Conservation (phyloP, 169 alveolate species). For the Plasmodium coatneyi region DNA sequence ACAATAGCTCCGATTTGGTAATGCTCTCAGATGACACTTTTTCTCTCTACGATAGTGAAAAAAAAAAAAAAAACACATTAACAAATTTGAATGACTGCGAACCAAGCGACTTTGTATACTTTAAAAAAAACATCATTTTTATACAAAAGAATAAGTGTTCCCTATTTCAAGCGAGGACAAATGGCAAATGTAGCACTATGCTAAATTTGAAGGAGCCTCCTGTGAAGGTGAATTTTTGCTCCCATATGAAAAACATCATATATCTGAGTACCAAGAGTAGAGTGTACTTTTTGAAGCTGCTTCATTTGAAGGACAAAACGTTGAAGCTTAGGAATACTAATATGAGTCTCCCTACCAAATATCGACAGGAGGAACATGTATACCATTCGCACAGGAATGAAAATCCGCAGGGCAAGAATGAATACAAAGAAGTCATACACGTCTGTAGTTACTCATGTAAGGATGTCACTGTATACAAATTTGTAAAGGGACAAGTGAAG, state of each 20-base stretch:
- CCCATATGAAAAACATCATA: slow-evolving; percentile 19
- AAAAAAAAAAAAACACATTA: slow-evolving; percentile 23
- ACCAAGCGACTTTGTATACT: slow-evolving; percentile 62
- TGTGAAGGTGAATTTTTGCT: slow-evolving; percentile 52
- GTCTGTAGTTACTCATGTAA: slow-evolving; percentile 52
- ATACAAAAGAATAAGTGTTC: slow-evolving; percentile 34
- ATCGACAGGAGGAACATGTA: slow-evolving; percentile 24
- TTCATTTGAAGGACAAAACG: slow-evolving; percentile 42
- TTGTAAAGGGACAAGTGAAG: slow-evolving; percentile 47
- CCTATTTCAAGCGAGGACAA: slow-evolving; percentile 18
- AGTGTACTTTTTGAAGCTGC: slow-evolving; percentile 47
- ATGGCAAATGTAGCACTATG: slow-evolving; percentile 40
- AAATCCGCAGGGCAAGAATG: not conserved
- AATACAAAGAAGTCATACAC: slow-evolving; percentile 60
- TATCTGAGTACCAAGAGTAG: slow-evolving; percentile 35
- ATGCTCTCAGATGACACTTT: slow-evolving; percentile 42
- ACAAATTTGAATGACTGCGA: slow-evolving; percentile 33
- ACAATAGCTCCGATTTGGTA: not conserved
- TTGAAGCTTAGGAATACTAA: slow-evolving; percentile 41
- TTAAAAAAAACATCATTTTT: slow-evolving; percentile 43
- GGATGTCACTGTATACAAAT: slow-evolving; percentile 38
- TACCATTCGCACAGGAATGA: slow-evolving; percentile 40
- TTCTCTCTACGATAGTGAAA: slow-evolving; percentile 44
- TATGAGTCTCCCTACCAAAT: slow-evolving; percentile 50
- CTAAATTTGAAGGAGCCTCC: slow-evolving; percentile 49